phyloP scores from a whole-genome alignment of 2,329 filamentous ascomycete species.

The Phialophora macrospora region DNA sequence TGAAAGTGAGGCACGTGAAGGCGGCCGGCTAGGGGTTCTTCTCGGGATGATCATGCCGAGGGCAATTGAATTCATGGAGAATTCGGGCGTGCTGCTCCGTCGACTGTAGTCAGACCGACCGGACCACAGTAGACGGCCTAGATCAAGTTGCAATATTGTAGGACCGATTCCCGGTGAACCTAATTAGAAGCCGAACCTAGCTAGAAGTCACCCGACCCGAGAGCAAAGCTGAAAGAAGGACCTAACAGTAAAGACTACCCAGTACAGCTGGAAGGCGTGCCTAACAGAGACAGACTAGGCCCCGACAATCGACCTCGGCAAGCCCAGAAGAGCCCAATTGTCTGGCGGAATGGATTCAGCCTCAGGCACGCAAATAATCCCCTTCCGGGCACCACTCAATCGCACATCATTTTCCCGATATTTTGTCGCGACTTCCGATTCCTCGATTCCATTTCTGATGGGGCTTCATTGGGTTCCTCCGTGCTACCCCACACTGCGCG shows the following conservation, averaged over 20 bases:
- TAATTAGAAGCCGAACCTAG: too few species aligned
- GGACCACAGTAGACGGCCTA: too few species aligned
- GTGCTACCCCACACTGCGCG: constrained; percentile 4
- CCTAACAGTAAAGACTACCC: too few species aligned
- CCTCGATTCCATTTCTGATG: background rate
- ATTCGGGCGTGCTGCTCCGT: background rate
- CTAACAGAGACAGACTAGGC: background rate
- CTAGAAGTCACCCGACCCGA: too few species aligned
- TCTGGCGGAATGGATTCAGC: background rate
- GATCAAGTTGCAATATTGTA: background rate
- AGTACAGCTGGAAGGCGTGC: background rate
- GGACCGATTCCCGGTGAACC: too few species aligned
- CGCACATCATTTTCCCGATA: background rate
- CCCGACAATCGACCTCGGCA: background rate
- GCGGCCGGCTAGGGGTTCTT: background rate
- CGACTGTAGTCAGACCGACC: too few species aligned
- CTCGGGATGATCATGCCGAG: constrained; percentile 17
- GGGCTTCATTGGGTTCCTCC: background rate
- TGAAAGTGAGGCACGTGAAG: constrained; percentile 1
- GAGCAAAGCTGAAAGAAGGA: too few species aligned
- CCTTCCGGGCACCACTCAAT: too few species aligned
- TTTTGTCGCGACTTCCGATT: background rate
- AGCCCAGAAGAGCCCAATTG: background rate
- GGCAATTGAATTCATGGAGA: background rate
- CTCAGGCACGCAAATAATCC: background rate